Base-by-base conservation (phyloP, 805 yeast genomes). In the Zygotorulaspora danielsina region DNA sequence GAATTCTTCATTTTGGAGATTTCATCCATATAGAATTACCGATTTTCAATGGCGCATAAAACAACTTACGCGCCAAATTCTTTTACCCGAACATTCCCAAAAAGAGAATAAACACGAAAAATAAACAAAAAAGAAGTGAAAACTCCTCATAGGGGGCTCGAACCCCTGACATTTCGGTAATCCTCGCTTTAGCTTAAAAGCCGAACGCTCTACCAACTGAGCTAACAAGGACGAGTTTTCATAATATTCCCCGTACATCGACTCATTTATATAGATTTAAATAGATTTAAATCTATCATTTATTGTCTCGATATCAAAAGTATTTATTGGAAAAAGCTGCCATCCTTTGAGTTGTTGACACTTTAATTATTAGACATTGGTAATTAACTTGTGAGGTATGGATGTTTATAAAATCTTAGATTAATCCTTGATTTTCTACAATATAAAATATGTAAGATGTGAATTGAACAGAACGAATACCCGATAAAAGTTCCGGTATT, bases 191-290 rank as follows among this genome's bases (percentile, higher is more conserved):
- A 50, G 63, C 71, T 64, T 74, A 74, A 74, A 73, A 74, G 79
- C 77, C 78, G 78, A 73, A 73, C 78, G 78, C 78, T 75, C 78
- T 74, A 74, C 78, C 79, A 73, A 74, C 78, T 73, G 79, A 74
- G 78, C 79, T 75, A 75, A 65, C 70, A 64, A 64, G 70, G 70
- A 65, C 59, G 69, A 65, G 69, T 64, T 64, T 65, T 54, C 42
- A 34, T 21, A 10, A 21, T 8, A 21, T n/a, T n/a, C n/a, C n/a
- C n/a, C n/a, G n/a, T n/a, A n/a, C n/a, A n/a, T n/a, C n/a, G n/a
- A n/a, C n/a, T n/a, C n/a, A n/a, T n/a, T n/a, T n/a, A n/a, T n/a
- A n/a, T n/a, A n/a, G n/a, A n/a, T n/a, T n/a, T n/a, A n/a, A n/a
- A n/a, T n/a, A n/a, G n/a, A n/a, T n/a, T n/a, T n/a, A n/a, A n/a